Base-by-base conservation (phyloP, 1,284 basidiomycete species). In the Papiliotrema flavescens region DNA sequence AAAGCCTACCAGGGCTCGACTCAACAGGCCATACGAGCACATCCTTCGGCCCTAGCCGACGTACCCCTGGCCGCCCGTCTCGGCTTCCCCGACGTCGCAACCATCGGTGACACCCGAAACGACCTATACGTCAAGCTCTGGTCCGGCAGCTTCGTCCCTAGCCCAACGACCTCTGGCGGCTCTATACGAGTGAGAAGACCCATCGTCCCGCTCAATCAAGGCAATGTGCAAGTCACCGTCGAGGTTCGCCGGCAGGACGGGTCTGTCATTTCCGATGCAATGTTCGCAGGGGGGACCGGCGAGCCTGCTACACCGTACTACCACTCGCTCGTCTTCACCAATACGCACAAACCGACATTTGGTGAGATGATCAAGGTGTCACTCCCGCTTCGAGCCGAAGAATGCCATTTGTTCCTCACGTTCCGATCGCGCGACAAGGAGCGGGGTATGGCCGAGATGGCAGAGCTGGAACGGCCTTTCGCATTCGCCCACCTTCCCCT, bases 51-150 rank as follows among this genome's bases (percentile, higher is more conserved):
- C n/a, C 80, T 98, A 20, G 85, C 88, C 55, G 89, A 89, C 61
- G 83, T 85, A 5, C 87, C 92, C 0, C 81, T 87, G 37, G 93
- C 92, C 1, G 79, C 88, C 19, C 87, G 92, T 6, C 84, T 98
- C n/a, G 92, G 93, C 26, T 98, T 98, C 70, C 90, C 94, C 0
- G 95, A 98, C 65, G 92, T 96, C 1, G 93, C 96, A 9, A 93
- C 94, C 69, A 94, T 94, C 1, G 91, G 89, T 8, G 88, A 92
- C 61, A 78, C 84, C n/a, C 85, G 94, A 20, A 97, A 97, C 68
- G 94, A 98, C 66, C 81, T 96, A 8, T 98, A 97, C 75, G 83
- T 97, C 79, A 96, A 93, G 70, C 81, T 96, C 1, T 94, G 90
- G 90, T 87, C 85, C 49, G 93, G 89, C 24, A 86, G 89, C 60